A percentile compares a stretch with the other conserved stretches of the same genome.
Conservation (phyloP, 495 filamentous ascomycete genomes). For the Xanthoparmelia taractica region DNA sequence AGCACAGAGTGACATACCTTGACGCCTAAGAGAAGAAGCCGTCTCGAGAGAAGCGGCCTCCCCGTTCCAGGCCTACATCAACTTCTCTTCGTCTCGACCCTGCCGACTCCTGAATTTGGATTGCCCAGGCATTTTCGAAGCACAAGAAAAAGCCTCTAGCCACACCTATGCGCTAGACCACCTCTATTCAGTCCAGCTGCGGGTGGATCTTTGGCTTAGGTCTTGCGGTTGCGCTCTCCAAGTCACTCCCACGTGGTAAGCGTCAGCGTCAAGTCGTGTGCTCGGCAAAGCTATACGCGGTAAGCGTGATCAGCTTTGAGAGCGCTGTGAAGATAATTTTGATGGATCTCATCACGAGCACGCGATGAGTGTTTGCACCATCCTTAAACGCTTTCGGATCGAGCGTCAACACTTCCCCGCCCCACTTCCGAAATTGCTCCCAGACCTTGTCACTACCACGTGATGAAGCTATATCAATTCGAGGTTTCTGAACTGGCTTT, state of each 20-base stretch:
- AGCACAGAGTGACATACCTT: neutral
- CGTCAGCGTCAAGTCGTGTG: too few species aligned
- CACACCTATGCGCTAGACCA: slow-evolving; percentile 1
- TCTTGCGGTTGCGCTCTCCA: slow-evolving; percentile 15
- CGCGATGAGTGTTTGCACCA: slow-evolving; percentile 36
- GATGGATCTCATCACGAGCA: slow-evolving; percentile 46
- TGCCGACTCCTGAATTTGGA: neutral
- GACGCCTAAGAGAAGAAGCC: slow-evolving; percentile 10
- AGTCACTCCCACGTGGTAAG: slow-evolving; percentile 10
- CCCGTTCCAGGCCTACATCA: slow-evolving; percentile 10
- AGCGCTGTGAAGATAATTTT: slow-evolving; percentile 44
- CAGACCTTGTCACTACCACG: too few species aligned
- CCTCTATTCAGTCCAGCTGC: neutral
- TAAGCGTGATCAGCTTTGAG: slow-evolving; percentile 34
- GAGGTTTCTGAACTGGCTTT: too few species aligned
- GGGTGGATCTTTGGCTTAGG: slow-evolving; percentile 4
- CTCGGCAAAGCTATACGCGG: slow-evolving; percentile 44
- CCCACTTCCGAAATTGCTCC: too few species aligned
- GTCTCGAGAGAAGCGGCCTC: slow-evolving; percentile 10
- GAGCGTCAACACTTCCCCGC: too few species aligned
- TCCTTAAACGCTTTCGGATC: slow-evolving; percentile 43
- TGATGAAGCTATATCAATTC: too few species aligned
- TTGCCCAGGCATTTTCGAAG: slow-evolving; percentile 11
- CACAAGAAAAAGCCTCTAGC: slow-evolving; percentile 9
- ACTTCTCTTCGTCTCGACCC: slow-evolving; percentile 13